These are phyloP conservation scores for Xanthoparmelia taractica DNA, from an alignment of 495 filamentous ascomycete genomes.

Conservation along the genomic window DNA sequence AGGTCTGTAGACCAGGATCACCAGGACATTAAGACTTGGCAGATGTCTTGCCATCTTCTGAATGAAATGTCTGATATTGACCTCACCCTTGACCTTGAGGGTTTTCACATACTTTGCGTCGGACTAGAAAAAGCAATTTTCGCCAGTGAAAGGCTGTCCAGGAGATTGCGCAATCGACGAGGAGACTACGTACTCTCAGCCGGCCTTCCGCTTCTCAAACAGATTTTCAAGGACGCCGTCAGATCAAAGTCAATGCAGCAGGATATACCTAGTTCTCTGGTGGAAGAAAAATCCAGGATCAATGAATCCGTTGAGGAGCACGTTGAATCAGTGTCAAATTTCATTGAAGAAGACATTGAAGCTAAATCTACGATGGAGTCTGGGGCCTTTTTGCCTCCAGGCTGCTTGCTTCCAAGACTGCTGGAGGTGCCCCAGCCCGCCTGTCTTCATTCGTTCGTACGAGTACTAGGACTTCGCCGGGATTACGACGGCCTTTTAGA, in stretches of 20 bases:
- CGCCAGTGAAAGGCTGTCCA: slow-evolving; percentile 18
- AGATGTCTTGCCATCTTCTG: slow-evolving; percentile 16
- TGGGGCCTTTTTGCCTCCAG: slow-evolving; percentile 14
- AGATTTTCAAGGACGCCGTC: slow-evolving; percentile 20
- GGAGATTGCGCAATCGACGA: neutral
- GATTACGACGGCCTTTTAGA: slow-evolving; percentile 45
- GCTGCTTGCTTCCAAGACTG: slow-evolving; percentile 29
- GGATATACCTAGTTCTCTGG: slow-evolving; percentile 11
- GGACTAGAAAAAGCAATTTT: slow-evolving; percentile 38
- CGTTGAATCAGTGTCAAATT: too few relatives aligned
- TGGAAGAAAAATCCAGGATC: slow-evolving; percentile 14
- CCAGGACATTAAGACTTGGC: slow-evolving; percentile 20
- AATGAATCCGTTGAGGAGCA: neutral
- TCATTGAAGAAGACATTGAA: neutral
- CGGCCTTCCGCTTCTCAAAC: slow-evolving; percentile 14
- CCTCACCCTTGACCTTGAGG: slow-evolving; percentile 36
- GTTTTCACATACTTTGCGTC: slow-evolving; percentile 41
- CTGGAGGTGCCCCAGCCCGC: slow-evolving; percentile 39
- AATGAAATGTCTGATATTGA: slow-evolving; percentile 36
- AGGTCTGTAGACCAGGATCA: slow-evolving; percentile 7
- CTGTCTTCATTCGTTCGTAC: slow-evolving; percentile 46
- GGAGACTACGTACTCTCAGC: slow-evolving; percentile 7
- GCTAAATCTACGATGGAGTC: neutral
- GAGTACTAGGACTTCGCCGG: slow-evolving; percentile 42
- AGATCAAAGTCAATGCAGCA: slow-evolving; percentile 6